Evolutionary conservation across 345 rosid genomes (phyloP), one percentile per base, ranked within the genome.

Genomic region (Brassica rapa): DNA sequence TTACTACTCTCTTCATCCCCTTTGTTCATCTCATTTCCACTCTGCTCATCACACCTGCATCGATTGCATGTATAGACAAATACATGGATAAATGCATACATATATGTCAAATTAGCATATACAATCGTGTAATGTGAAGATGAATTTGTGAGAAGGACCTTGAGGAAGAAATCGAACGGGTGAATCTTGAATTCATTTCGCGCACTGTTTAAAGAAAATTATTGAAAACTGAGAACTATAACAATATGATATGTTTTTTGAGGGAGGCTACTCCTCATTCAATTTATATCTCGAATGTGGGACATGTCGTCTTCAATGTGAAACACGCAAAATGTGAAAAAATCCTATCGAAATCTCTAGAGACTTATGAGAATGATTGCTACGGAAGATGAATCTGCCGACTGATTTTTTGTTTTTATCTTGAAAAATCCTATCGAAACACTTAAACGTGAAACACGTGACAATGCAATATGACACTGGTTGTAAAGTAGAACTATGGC

Each of bases 111-210:
- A 63, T 49, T 1, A 43, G 61, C 27, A 8, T 56, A 19, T 19
- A 56, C 27, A 56, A 56, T 19, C 61, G 46, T 68, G 3, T 12
- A 11, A 46, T 68, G 16, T 59, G 61, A 9, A 53, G 37, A 41
- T 55, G 66, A 56, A n/a, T 66, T 24, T 35, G 46, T 24, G 73
- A 57, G 51, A 75, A 57, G 46, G 39, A 76, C 79, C 79, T 59
- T 32, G 33, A 43, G 33, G 46, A 30, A 68, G 35, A 14, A 43
- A 32, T 4, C 37, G 33, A 67, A 46, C 7, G 24, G 53, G n/a
- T 46, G 74, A 76, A 30, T 60, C 74, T 61, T 21, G 80, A 43
- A 30, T 46, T 73, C 80, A 76, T 76, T 12, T 76, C 16, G 29
- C 15, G 65, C 72, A 55, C 23, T 39, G 24, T 25, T 25, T 16